Percentiles rank a stretch among this genome's conserved stretches.
Evolutionary conservation across 2,329 filamentous ascomycete species (phyloP).

Genomic region (Coccinonectria pachysandricola): DNA sequence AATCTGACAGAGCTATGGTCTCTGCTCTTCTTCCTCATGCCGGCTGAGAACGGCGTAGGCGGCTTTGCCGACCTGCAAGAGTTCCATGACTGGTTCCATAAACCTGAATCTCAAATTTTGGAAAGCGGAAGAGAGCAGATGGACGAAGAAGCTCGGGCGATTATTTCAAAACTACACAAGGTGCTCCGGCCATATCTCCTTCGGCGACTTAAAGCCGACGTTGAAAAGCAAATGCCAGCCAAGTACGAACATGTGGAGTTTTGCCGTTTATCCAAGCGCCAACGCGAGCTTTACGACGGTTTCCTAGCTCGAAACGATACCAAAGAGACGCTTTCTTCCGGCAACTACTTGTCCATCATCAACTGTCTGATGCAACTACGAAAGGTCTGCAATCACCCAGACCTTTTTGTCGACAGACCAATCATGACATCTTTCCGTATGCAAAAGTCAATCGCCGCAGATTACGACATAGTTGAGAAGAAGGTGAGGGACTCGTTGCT

Average conservation of each 20-base stretch:
- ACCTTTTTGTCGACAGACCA: slow-evolving; percentile 88
- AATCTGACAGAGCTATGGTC: slow-evolving; percentile 97
- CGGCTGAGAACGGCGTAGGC: slow-evolving; percentile 74
- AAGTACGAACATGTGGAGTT: slow-evolving; percentile 98
- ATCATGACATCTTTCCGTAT: slow-evolving; percentile 97
- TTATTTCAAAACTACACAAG: slow-evolving; percentile 89
- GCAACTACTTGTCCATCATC: slow-evolving; percentile 96
- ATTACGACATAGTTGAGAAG: slow-evolving; percentile 63
- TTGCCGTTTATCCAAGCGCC: slow-evolving; percentile 87
- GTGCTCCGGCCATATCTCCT: slow-evolving; percentile 87
- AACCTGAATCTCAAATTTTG: slow-evolving; percentile 89
- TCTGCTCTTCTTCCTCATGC: slow-evolving; percentile 90
- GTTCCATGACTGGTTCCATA: slow-evolving; percentile 92
- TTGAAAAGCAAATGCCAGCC: slow-evolving; percentile 97
- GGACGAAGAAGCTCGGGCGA: slow-evolving; percentile 84
- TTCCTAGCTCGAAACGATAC: slow-evolving; percentile 89
- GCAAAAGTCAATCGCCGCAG: slow-evolving; percentile 63
- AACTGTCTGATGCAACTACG: slow-evolving; percentile 96
- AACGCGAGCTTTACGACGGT: slow-evolving; percentile 91
- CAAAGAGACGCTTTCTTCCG: slow-evolving; percentile 75
- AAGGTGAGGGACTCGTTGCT: slow-evolving; percentile 58
- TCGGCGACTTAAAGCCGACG: slow-evolving; percentile 84
- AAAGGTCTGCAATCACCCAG: slow-evolving; percentile 97
- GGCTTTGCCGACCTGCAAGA: slow-evolving; percentile 92
- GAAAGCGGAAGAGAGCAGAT: slow-evolving; percentile 90